Evolutionary conservation across 805 yeast species (phyloP).

Genomic region (Saturnispora bothae): DNA sequence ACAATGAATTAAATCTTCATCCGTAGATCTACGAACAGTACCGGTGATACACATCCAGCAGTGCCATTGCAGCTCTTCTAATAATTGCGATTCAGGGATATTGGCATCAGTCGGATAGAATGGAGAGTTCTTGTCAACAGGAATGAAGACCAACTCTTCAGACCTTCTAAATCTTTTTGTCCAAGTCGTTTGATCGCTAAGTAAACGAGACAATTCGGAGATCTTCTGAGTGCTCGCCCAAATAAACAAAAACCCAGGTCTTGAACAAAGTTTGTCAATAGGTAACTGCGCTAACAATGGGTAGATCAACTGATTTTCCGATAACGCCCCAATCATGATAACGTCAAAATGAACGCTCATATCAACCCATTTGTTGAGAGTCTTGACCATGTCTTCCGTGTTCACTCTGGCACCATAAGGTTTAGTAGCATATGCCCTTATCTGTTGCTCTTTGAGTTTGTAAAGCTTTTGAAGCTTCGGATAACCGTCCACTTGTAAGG

Average conservation of each 20-base stretch:
- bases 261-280: constrained; percentile 59
- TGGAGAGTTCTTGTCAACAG: constrained; percentile 53
- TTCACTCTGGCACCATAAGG: constrained; percentile 58
- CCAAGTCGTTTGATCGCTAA: constrained; percentile 30
- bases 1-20: constrained; percentile 79
- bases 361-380: constrained; percentile 52
- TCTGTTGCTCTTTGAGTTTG: constrained; percentile 52
- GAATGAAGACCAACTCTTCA: constrained; percentile 79
- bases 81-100: constrained; percentile 36
- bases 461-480: constrained; percentile 70
- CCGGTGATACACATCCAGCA: constrained; percentile 98
- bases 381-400: constrained; percentile 43
- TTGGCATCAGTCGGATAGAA: constrained; percentile 49
- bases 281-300: constrained; percentile 59
- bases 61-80: constrained; percentile 82
- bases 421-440: constrained; percentile 38
- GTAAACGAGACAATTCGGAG: constrained; percentile 45
- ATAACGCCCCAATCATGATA: constrained; percentile 81
- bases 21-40: constrained; percentile 78
- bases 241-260: constrained; percentile 76
- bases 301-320: constrained; percentile 59
- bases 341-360: constrained; percentile 69
- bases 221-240: constrained; percentile 81
- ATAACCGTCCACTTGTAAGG: constrained; percentile 68
- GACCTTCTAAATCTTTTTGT: constrained; percentile 69